phyloP scores from a whole-genome alignment of 148 eudicot species.

The Chenopodium quinoa region DNA sequence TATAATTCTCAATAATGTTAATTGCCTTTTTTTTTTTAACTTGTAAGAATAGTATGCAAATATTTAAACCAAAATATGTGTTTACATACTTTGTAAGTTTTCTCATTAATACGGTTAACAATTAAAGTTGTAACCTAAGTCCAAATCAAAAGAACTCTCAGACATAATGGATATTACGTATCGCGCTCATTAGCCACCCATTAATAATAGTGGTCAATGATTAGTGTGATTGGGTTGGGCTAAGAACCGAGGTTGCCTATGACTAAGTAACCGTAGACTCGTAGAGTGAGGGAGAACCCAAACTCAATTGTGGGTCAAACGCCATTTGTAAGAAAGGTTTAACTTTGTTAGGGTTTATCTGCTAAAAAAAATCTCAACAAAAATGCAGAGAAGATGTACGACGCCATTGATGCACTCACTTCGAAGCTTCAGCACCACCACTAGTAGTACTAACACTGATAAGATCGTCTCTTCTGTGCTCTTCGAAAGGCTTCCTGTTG shows the following conservation, averaged over 20 bases:
- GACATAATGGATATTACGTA: too few relatives aligned
- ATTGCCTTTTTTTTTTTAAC: too few relatives aligned
- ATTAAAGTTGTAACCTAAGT: too few relatives aligned
- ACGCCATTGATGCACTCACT: conserved; percentile 22
- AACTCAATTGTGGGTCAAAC: background rate
- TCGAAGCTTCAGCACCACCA: conserved; percentile 23
- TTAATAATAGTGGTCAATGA: background rate
- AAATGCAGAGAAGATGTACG: conserved; percentile 24
- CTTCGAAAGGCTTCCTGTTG: conserved; percentile 84
- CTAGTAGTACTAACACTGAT: conserved; percentile 31
- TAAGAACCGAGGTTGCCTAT: background rate
- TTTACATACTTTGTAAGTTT: too few relatives aligned
- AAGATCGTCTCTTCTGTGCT: conserved; percentile 82
- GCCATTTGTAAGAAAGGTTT: background rate
- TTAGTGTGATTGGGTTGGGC: background rate
- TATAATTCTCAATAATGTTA: too few relatives aligned
- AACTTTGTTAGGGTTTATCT: background rate
- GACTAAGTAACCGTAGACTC: too few relatives aligned
- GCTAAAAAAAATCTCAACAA: background rate
- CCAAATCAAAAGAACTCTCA: too few relatives aligned
- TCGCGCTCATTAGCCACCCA: too few relatives aligned
- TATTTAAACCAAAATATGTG: too few relatives aligned
- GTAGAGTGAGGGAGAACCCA: too few relatives aligned
- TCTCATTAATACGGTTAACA: too few relatives aligned
- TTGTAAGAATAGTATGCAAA: too few relatives aligned